A percentile compares a stretch with the other conserved stretches of the same genome.
phyloP scores from a whole-genome alignment of 768 basidiomycete species.

The Lactarius trivialis region DNA sequence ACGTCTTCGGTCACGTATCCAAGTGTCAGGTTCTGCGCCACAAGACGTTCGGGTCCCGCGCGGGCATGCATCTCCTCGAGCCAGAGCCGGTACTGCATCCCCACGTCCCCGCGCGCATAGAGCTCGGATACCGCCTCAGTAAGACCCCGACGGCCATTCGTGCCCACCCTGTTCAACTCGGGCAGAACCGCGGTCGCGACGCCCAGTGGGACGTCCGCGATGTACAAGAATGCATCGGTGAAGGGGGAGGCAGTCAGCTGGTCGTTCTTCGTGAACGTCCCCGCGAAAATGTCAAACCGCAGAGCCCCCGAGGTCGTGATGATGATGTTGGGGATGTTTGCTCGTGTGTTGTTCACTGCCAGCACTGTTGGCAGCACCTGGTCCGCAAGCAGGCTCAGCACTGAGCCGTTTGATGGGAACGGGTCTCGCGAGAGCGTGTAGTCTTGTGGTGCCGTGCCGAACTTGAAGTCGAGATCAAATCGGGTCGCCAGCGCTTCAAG shows the following conservation, averaged over 20 bases:
- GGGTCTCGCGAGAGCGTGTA: conserved; percentile 61
- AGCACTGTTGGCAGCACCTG: conserved; percentile 40
- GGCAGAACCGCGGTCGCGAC: conserved; percentile 51
- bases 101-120: conserved; percentile 47
- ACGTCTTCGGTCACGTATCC: conserved; percentile 75
- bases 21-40: conserved; percentile 46
- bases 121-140: conserved; percentile 34
- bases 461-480: conserved; percentile 58
- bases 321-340: conserved; percentile 53
- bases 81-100: conserved; percentile 47
- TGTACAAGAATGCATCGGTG: conserved; percentile 53
- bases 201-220: conserved; percentile 45
- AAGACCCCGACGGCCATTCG: conserved; percentile 31
- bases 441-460: conserved; percentile 71
- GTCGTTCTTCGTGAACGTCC: conserved; percentile 75
- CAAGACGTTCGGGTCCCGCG: conserved; percentile 35
- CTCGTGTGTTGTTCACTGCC: conserved; percentile 56
- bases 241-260: conserved; percentile 73
- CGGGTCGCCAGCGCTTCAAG: conserved; percentile 44
- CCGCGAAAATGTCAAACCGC: conserved; percentile 61
- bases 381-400: conserved; percentile 51
- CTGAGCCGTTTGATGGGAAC: conserved; percentile 53
- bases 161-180: conserved; percentile 42
- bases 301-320: conserved; percentile 57
- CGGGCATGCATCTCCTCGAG: conserved; percentile 47